Percentiles rank a stretch among this genome's conserved stretches.
phyloP scores from a whole-genome alignment of 75 land plant genomes.

The Cupressus sempervirens region DNA sequence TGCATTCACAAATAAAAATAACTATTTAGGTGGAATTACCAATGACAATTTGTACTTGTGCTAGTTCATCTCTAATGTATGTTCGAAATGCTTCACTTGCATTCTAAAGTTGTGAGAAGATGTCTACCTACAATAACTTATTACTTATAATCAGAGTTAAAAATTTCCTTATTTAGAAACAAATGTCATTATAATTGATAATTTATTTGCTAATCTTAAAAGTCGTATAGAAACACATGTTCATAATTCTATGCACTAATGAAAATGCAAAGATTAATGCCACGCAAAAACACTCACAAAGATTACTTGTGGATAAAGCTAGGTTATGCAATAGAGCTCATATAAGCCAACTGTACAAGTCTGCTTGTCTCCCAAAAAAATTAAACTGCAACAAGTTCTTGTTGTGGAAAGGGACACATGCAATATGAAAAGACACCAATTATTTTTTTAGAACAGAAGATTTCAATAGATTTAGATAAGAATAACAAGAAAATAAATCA shows the following conservation, averaged over 20 bases:
- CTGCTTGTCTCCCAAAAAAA: conserved; percentile 99
- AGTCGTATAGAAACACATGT: neutral
- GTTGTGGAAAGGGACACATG: conserved; percentile 40
- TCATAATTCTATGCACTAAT: neutral
- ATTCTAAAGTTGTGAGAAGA: conserved; percentile 97
- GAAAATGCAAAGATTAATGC: neutral
- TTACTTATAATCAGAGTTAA: neutral
- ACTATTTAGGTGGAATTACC: neutral
- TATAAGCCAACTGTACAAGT: conserved; percentile 95
- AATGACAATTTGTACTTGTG: conserved; percentile 52
- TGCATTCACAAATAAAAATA: neutral
- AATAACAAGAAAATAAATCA: neutral
- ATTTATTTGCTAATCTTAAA: neutral
- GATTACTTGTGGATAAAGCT: conserved; percentile 86
- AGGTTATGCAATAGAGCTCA: conserved; percentile 94
- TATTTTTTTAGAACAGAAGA: neutral
- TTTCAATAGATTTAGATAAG: neutral
- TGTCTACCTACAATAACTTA: conserved; percentile 69
- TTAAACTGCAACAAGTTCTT: conserved; percentile 98
- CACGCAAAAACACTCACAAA: neutral
- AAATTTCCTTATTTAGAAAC: neutral
- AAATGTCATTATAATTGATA: neutral
- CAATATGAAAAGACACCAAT: neutral
- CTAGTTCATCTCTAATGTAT: conserved; percentile 91
- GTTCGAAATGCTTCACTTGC: conserved; percentile 99